Conservation (phyloP, 768 basidiomycete species). For the Boletus rubroflammeus region DNA sequence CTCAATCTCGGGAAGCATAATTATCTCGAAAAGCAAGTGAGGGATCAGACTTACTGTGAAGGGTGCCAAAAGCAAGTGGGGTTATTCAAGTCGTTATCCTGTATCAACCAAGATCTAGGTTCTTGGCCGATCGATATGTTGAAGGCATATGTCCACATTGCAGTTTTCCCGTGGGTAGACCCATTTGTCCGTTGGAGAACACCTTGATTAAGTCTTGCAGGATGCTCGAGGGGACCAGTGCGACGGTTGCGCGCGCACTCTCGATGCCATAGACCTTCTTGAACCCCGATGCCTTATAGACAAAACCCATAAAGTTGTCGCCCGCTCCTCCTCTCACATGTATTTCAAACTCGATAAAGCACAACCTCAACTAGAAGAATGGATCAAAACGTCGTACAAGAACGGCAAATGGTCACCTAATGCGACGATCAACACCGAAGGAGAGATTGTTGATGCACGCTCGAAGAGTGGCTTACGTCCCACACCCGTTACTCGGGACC, state of each 20-base stretch:
- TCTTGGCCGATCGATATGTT: slow-evolving; percentile 95
- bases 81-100: not conserved
- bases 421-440: slow-evolving; percentile 83
- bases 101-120: slow-evolving; percentile 43
- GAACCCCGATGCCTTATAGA: slow-evolving; percentile 92
- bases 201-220: slow-evolving; percentile 33
- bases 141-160: slow-evolving; percentile 98
- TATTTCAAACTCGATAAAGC: slow-evolving; percentile 83
- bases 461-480: slow-evolving; percentile 82
- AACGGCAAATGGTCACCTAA: slow-evolving; percentile 92
- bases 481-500: slow-evolving; percentile 89
- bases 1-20: slow-evolving; percentile 75
- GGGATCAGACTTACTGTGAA: slow-evolving; percentile 94
- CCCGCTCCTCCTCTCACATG: slow-evolving; percentile 82
- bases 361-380: slow-evolving; percentile 80
- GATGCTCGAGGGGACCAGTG: slow-evolving; percentile 99
- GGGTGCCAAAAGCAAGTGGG: slow-evolving; percentile 71
- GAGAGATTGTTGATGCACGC: slow-evolving; percentile 85
- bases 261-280: slow-evolving; percentile 90
- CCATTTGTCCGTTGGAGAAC: not conserved
- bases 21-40: slow-evolving; percentile 76
- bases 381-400: slow-evolving; percentile 77
- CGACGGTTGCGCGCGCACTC: slow-evolving; percentile 86
- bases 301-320: slow-evolving; percentile 72
- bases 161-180: slow-evolving; percentile 61